Evolutionary conservation across 352 stramenopile genomes (phyloP), one percentile per base, ranked within the genome.

Genomic region (Phytophthora podocarpi): DNA sequence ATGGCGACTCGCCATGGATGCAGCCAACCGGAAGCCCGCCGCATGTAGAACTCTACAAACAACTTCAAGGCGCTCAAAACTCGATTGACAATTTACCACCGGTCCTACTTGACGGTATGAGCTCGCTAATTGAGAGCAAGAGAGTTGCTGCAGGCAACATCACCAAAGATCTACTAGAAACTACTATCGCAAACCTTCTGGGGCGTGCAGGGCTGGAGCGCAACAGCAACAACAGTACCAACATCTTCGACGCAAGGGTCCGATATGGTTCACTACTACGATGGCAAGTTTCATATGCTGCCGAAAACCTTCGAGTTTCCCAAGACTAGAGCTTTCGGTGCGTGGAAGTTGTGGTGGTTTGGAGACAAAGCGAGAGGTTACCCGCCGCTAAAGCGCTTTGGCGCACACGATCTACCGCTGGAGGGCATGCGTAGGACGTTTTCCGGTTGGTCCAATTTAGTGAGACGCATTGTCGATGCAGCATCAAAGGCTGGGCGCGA

Each of bases 81-180:
- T 64, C 37, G 2, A 57, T 56, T 16, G 43, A 57, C 20, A 57
- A 64, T 26, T 7, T 64, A 8, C 43, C 55, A 2, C 43, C 55
- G 2, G 55, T 64, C 4, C 45, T 49, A n/a, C 16, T 56, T 2
- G 21, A 57, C 4, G 45, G 37, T 0, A 64, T 57, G 16, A 45
- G 34, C 15, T 1, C 15, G 0, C 27, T 57, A 31, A 56, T 57
- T 24, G 37, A 56, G n/a, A 30, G 4, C 0, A 64, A 64, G 8
- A 36, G 36, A 0, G 30, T 57, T 26, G 36, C 35, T 8, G 36
- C 35, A 3, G 45, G 55, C 16, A 64, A 64, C 18, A 64, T 51
- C 12, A 64, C 43, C 5, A 21, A 34, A 24, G 36, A 49, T 13
- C 3, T 45, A 9, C 31, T 61, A 4, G 31, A 52, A 12, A 45